These are phyloP conservation scores for Dipodascus albidus DNA, from an alignment of 805 yeast genomes.

Conservation along the genomic window DNA sequence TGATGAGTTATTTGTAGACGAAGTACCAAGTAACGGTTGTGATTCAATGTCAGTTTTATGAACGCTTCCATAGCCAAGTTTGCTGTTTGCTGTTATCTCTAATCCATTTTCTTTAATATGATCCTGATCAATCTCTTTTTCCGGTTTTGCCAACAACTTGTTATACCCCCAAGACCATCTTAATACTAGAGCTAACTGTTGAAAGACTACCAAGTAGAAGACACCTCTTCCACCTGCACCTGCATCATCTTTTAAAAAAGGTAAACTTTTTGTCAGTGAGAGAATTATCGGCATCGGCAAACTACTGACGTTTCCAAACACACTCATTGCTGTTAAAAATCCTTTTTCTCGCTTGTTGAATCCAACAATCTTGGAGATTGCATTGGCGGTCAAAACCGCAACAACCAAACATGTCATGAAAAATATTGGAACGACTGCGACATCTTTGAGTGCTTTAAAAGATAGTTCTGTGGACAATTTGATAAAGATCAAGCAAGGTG, in stretches of 20 bases:
- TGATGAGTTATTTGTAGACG: not conserved
- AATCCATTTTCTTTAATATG: no score
- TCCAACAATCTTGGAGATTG: slow-evolving; percentile 39
- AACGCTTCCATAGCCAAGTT: not conserved
- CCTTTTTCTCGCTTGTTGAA: slow-evolving; percentile 70
- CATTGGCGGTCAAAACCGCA: slow-evolving; percentile 50
- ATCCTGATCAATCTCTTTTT: no score
- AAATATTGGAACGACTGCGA: slow-evolving; percentile 74
- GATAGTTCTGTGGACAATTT: slow-evolving; percentile 61
- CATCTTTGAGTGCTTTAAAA: slow-evolving; percentile 63
- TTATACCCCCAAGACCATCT: slow-evolving; percentile 70
- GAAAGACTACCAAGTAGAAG: slow-evolving; percentile 44
- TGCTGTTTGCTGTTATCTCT: not conserved
- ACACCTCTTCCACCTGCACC: not conserved
- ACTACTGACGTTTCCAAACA: slow-evolving; percentile 91
- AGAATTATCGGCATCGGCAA: slow-evolving; percentile 82
- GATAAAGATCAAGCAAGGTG: slow-evolving; percentile 88
- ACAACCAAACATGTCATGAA: slow-evolving; percentile 74
- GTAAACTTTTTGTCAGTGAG: slow-evolving; percentile 51
- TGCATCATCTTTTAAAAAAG: slow-evolving; percentile 44
- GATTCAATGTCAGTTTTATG: not conserved
- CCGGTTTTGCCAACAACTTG: slow-evolving; percentile 38
- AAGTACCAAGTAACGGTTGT: not conserved
- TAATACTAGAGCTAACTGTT: slow-evolving; percentile 54
- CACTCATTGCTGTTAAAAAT: slow-evolving; percentile 94